A percentile compares a stretch with the other conserved stretches of the same genome.
Conservation (phyloP, 2,329 filamentous ascomycete genomes). For the Xylariaceae sp. region DNA sequence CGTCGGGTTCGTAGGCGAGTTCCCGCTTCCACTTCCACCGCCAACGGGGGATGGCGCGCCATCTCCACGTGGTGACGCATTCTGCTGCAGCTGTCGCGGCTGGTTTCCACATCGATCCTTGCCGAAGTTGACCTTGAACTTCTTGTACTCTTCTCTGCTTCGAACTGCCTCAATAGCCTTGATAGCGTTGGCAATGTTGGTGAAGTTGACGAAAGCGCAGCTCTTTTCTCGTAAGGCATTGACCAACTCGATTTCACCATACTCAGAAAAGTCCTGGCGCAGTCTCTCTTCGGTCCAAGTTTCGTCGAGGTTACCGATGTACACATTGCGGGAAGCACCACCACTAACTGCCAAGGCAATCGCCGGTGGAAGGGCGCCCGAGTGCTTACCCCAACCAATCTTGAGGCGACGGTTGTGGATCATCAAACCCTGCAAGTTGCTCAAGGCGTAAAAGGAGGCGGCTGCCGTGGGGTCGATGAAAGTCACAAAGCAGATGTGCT, state of each 20-base stretch:
- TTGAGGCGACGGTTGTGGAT: slow-evolving; percentile 97
- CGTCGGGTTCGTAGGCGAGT: slow-evolving; percentile 49
- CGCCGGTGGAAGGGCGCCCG: slow-evolving; percentile 87
- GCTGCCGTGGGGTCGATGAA: slow-evolving; percentile 98
- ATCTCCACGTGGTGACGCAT: slow-evolving; percentile 62
- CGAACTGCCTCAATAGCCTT: slow-evolving; percentile 97
- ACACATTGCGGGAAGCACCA: slow-evolving; percentile 96
- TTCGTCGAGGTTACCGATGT: slow-evolving; percentile 95
- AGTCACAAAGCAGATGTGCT: slow-evolving; percentile 99
- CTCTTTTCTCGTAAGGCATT: slow-evolving; percentile 98
- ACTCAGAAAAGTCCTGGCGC: slow-evolving; percentile 94
- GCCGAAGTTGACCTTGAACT: slow-evolving; percentile 99
- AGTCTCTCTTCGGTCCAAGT: slow-evolving; percentile 95
- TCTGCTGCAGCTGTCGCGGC: slow-evolving; percentile 72
- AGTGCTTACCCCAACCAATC: slow-evolving; percentile 99
- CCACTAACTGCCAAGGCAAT: slow-evolving; percentile 95
- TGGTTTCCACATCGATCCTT: slow-evolving; percentile 98
- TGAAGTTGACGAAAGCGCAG: slow-evolving; percentile 99
- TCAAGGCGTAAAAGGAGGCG: slow-evolving; percentile 94
- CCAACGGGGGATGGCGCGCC: slow-evolving; percentile 52
- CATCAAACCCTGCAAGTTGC: slow-evolving; percentile 97
- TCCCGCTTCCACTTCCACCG: slow-evolving; percentile 57
- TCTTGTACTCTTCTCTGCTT: slow-evolving; percentile 90
- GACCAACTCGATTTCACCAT: slow-evolving; percentile 94
- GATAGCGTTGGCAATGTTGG: slow-evolving; percentile 98